Evolutionary conservation across 2,329 filamentous ascomycete genomes (phyloP), one percentile per base, ranked within the genome.

Genomic region (Coniochaeta ligniaria): DNA sequence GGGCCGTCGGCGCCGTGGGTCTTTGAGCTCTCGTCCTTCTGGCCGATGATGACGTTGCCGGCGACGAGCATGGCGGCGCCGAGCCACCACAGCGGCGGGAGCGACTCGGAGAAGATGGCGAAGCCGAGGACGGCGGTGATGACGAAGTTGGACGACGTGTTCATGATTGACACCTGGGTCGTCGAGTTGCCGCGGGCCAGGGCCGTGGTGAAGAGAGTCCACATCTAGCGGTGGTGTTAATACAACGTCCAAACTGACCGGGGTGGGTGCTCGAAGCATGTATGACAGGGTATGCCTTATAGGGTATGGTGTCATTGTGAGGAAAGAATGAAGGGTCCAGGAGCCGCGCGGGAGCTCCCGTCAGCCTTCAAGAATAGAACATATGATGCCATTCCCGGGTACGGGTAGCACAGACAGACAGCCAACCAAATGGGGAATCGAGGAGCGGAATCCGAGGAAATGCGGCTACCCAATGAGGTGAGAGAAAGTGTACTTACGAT

Each of bases 141-240:
- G 74, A 94, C 82, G 72, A 94, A 94, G 75, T 94, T 94, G 60
- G 88, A 82, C 16, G 88, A 91, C 2, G 90, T 93, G 73, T 94
- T 94, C 72, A 94, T 85, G 71, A 94, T 88, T 66, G 85, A 88
- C 57, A 93, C 90, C 69, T 91, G 89, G 0, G 90, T 91, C 9
- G 90, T 92, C 1, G 89, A 92, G 61, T 83, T 82, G 16, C 89
- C 89, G 20, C 83, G 81, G 0, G 89, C 85, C n/a, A 94, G 82
- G 59, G 90, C 90, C 57, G 85, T 83, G 7, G 90, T 94, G 76
- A 93, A 94, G 56, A 94, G 82, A 0, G 88, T 86, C 90, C 90
- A 94, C 90, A 94, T 94, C 74, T 84, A 54, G 4, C 16, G 55
- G 60, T 38, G 45, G 60, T 59, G 56, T 58, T 45, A 45, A 24